phyloP scores from a whole-genome alignment of 2,329 filamentous ascomycete species.

The Microsporum canis region DNA sequence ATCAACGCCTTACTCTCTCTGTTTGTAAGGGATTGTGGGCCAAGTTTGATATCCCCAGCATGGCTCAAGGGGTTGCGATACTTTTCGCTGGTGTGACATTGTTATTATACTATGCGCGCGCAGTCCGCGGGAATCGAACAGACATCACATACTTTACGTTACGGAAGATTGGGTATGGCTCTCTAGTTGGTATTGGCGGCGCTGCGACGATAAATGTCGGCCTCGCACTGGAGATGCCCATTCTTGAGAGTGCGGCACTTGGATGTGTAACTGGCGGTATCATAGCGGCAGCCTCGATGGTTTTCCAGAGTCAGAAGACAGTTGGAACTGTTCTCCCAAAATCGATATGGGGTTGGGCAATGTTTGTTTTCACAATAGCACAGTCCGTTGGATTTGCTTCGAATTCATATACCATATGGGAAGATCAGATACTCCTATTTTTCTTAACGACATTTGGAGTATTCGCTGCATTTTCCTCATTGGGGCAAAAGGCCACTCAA shows the following conservation, averaged over 20 bases:
- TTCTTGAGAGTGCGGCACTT: constrained; percentile 27
- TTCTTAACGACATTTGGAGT: constrained; percentile 81
- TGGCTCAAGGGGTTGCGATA: constrained; percentile 66
- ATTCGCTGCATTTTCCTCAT: constrained; percentile 59
- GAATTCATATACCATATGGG: constrained; percentile 98
- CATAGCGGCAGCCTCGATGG: constrained; percentile 30
- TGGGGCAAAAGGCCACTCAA: constrained; percentile 54
- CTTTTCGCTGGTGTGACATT: constrained; percentile 56
- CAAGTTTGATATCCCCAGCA: constrained; percentile 75
- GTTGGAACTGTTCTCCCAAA: constrained; percentile 49
- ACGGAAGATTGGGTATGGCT: constrained; percentile 40
- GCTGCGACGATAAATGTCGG: constrained; percentile 19
- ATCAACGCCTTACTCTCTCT: constrained; percentile 65
- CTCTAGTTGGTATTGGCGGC: constrained; percentile 31
- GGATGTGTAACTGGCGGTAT: constrained; percentile 37
- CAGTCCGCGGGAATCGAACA: constrained; percentile 42
- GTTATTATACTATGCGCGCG: constrained; percentile 61
- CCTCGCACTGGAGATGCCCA: constrained; percentile 21
- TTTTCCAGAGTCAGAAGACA: constrained; percentile 29
- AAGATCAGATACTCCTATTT: constrained; percentile 87
- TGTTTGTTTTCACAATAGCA: constrained; percentile 66
- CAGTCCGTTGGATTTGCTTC: constrained; percentile 92
- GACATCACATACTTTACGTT: constrained; percentile 45
- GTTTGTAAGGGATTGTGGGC: constrained; percentile 84
- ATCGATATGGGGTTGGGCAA: constrained; percentile 82